These are phyloP conservation scores for Amanita molliuscula DNA, from an alignment of 768 basidiomycete genomes.

Conservation along the genomic window DNA sequence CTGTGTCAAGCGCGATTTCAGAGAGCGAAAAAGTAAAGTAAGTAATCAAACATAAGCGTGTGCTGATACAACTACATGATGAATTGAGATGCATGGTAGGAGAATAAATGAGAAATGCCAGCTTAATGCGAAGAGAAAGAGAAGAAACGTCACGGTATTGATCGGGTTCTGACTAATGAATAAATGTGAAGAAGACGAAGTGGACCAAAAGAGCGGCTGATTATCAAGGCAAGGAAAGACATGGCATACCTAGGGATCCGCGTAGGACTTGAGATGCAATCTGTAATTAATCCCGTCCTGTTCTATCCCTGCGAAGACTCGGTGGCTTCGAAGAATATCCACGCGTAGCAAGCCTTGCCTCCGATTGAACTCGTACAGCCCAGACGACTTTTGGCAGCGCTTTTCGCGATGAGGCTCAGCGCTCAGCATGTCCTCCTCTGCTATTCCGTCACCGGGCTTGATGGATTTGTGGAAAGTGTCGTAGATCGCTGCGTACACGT, in stretches of 20 bases:
- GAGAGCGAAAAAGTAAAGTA: conserved; percentile 1
- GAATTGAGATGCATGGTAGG: conserved; percentile 2
- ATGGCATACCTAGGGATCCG: not conserved
- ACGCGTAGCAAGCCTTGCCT: conserved; percentile 4
- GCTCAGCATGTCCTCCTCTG: conserved; percentile 25
- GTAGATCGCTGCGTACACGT: conserved; percentile 51
- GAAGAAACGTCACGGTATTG: not conserved
- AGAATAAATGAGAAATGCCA: not conserved
- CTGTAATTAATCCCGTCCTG: conserved; percentile 1
- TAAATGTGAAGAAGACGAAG: not conserved
- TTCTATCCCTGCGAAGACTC: conserved; percentile 5
- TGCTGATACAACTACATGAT: not conserved
- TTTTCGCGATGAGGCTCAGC: conserved; percentile 20
- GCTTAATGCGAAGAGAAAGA: not conserved
- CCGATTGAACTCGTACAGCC: not conserved
- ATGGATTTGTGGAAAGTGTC: conserved; percentile 30
- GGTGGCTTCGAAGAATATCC: conserved; percentile 6
- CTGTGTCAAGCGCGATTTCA: not conserved
- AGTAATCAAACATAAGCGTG: not conserved
- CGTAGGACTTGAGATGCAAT: conserved; percentile 1
- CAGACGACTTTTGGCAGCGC: conserved; percentile 1
- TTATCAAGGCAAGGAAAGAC: not conserved
- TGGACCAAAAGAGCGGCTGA: not conserved
- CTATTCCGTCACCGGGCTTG: not conserved
- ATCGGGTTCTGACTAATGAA: not conserved